Conservation (phyloP, 1,284 basidiomycete genomes). For the Rhodotorula glutinis region DNA sequence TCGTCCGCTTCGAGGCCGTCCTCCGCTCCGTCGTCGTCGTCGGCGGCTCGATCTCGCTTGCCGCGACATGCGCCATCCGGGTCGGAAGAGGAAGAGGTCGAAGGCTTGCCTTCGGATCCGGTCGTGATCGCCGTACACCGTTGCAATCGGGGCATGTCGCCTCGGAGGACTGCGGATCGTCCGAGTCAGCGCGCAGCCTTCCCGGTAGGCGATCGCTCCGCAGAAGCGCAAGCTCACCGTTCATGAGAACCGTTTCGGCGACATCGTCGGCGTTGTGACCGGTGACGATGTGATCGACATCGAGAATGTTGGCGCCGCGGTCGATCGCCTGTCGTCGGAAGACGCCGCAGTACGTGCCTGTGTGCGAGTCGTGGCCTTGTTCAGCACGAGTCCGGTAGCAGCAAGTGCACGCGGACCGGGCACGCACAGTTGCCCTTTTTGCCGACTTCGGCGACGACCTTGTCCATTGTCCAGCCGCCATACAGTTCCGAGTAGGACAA, state of each 20-base stretch:
- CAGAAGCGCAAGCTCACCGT: conserved; percentile 62
- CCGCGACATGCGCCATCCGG: conserved; percentile 14
- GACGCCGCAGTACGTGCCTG: conserved; percentile 91
- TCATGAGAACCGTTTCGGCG: conserved; percentile 98
- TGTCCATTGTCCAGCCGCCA: conserved; percentile 96
- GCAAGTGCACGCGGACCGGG: neutral
- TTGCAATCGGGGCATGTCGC: conserved; percentile 89
- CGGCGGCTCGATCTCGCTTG: neutral
- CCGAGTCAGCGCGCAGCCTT: neutral
- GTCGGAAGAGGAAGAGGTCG: neutral
- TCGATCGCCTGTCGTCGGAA: conserved; percentile 95
- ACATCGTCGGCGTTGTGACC: conserved; percentile 99
- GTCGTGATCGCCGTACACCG: conserved; percentile 93
- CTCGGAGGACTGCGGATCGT: conserved; percentile 75
- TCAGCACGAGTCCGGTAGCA: no score
- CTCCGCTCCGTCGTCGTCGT: conserved; percentile 15
- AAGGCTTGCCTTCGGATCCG: conserved; percentile 55
- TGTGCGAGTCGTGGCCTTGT: fast-evolving
- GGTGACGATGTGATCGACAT: conserved; percentile 96
- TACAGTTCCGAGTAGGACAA: conserved; percentile 94
- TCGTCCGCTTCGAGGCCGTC: conserved; percentile 32
- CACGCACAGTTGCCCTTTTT: conserved; percentile 85
- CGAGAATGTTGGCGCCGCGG: conserved; percentile 80
- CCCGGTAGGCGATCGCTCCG: neutral
- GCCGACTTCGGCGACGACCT: conserved; percentile 89